Conservation (phyloP, 495 filamentous ascomycete genomes). For the Pyrenula aspistea region DNA sequence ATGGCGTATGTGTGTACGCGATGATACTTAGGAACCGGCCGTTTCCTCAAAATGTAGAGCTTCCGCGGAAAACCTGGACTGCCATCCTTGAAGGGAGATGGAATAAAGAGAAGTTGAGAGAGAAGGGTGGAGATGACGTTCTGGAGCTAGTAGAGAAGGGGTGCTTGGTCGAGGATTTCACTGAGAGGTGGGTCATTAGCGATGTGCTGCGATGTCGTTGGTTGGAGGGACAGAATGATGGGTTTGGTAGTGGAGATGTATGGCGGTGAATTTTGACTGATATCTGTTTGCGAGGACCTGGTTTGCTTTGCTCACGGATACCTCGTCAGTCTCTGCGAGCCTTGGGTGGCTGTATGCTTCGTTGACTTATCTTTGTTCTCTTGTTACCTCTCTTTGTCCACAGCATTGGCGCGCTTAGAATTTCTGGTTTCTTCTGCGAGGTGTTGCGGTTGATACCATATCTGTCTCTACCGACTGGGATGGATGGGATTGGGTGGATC, state of each 20-base stretch:
- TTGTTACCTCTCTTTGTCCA: not conserved
- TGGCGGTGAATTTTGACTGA: not conserved
- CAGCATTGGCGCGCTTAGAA: not conserved
- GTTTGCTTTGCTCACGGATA: not conserved
- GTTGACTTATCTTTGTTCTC: not conserved
- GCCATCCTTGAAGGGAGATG: constrained; percentile 53
- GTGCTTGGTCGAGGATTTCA: constrained; percentile 38
- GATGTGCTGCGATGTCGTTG: constrained; percentile 42
- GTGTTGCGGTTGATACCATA: not conserved
- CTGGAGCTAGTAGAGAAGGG: constrained; percentile 34
- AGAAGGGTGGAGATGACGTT: constrained; percentile 26
- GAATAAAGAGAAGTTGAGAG: constrained; percentile 37
- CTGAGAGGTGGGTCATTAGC: constrained; percentile 40
- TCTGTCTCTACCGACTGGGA: not conserved
- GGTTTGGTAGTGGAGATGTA: not conserved
- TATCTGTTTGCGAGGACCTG: no score
- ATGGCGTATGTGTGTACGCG: constrained; percentile 53
- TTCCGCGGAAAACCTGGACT: constrained; percentile 44
- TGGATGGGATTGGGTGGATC: not conserved
- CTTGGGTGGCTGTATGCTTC: not conserved
- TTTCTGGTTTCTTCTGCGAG: not conserved
- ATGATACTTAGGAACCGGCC: constrained; percentile 55
- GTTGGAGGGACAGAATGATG: constrained; percentile 23
- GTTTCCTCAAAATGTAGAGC: constrained; percentile 40
- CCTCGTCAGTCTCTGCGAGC: not conserved